These are phyloP conservation scores for Alloteropsis semialata DNA, from an alignment of 176 grass and related monocot genomes.

Conservation along the genomic window DNA sequence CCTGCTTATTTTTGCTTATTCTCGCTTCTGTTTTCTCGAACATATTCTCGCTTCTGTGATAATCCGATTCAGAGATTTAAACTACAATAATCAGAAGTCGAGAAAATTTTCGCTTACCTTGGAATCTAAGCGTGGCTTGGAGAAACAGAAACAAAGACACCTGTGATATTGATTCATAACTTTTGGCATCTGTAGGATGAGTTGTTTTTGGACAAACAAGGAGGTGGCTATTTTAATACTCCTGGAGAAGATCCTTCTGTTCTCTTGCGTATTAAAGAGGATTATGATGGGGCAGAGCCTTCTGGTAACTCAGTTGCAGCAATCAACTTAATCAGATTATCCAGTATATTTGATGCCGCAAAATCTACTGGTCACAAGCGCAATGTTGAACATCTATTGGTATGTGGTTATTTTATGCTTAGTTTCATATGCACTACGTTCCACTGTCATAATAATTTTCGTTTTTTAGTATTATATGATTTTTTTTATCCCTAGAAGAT, in stretches of 20 bases:
- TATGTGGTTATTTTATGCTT: constrained; percentile 32
- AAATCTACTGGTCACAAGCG: constrained; percentile 56
- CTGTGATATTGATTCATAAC: background rate
- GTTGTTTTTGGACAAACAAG: constrained; percentile 81
- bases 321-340: constrained; percentile 83
- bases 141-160: too few relatives aligned
- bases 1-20: too few relatives aligned
- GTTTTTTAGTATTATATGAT: background rate
- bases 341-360: constrained; percentile 59
- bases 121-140: too few relatives aligned
- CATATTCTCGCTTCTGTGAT: too few relatives aligned
- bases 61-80: too few relatives aligned
- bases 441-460: background rate
- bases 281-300: constrained; percentile 96
- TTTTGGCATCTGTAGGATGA: constrained; percentile 56
- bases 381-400: constrained; percentile 88
- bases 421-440: background rate
- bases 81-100: too few relatives aligned
- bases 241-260: constrained; percentile 92
- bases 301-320: constrained; percentile 91
- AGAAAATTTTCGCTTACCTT: too few relatives aligned
- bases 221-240: constrained; percentile 95
- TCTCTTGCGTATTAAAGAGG: constrained; percentile 85
- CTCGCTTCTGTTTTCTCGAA: too few relatives aligned
- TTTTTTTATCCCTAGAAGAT: background rate